Base-by-base conservation (phyloP, 352 stramenopile genomes). In the Pythium brassicae region DNA sequence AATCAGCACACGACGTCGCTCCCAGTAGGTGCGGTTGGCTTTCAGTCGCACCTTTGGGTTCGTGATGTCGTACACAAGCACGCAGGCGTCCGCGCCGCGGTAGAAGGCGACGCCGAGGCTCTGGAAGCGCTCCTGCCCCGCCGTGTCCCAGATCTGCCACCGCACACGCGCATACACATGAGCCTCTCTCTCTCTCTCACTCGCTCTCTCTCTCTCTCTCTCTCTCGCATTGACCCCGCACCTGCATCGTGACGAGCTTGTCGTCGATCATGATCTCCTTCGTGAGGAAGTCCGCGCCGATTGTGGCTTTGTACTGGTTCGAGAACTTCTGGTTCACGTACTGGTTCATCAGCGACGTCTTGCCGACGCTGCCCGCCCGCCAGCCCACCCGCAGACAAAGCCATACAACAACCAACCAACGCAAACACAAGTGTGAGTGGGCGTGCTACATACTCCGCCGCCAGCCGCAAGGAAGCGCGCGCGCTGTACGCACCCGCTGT, bases 291-390 rank as follows among this genome's bases (percentile, higher is more conserved):
- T 99, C 97, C 26, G 97, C 97, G 49, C 97, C 97, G 71, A 99
- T 99, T 6, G 97, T 99, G 22, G 97, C 96, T 68, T 99, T 99
- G 83, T 99, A 99, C 78, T 98, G 96, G 59, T 94, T 97, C 34
- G 89, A 97, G 74, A 99, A 99, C 72, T 97, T 98, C 62, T 99
- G 91, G 57, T 98, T 98, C 58, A 99, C 94, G 76, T 98, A 99
- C 69, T 98, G 95, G 77, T 99, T 98, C 97, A 99, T 99, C 34
- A 99, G 76, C 47, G 94, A 99, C 46, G 97, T 99, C 82, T 99
- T 99, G 55, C 97, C 97, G 29, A 99, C 97, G 44, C 96, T 98
- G 63, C 27, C 26, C 8, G 50, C 29, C 23, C 11, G 20, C 17
- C 29, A 55, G 37, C 23, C n/a, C n/a, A n/a, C n/a, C 34, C 56